phyloP scores from a whole-genome alignment of 2,329 filamentous ascomycete species.

The Penicillium sclerotigenum region DNA sequence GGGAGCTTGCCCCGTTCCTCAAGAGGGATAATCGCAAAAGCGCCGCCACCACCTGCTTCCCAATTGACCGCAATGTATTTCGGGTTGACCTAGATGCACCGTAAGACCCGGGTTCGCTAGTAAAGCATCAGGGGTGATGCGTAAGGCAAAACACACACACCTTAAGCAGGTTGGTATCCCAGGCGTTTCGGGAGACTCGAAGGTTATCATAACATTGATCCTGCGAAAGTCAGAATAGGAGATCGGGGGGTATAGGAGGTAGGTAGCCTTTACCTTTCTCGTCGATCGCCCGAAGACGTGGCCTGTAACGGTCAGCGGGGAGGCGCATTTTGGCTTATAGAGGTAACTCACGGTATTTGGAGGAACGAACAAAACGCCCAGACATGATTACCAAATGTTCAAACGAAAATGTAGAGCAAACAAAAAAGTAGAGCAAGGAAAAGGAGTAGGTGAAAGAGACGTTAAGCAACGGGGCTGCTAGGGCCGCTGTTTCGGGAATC shows the following conservation, averaged over 20 bases:
- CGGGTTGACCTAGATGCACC: slow-evolving; percentile 71
- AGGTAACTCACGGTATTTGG: slow-evolving; percentile 64
- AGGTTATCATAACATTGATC: slow-evolving; percentile 99
- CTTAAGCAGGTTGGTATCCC: slow-evolving; percentile 98
- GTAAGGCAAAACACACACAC: slow-evolving; percentile 56
- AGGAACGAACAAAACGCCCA: slow-evolving; percentile 69
- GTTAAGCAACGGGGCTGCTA: slow-evolving; percentile 26
- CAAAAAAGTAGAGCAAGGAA: slow-evolving; percentile 5
- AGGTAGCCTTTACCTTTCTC: slow-evolving; percentile 61
- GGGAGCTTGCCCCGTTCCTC: slow-evolving; percentile 86
- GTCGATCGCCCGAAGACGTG: slow-evolving; percentile 97
- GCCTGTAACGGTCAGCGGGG: slow-evolving; percentile 56
- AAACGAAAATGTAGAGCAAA: slow-evolving; percentile 7
- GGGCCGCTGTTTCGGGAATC: slow-evolving; percentile 22
- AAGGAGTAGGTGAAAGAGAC: slow-evolving; percentile 22
- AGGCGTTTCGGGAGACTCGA: slow-evolving; percentile 95
- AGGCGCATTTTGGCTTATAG: slow-evolving; percentile 17
- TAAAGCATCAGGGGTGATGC: slow-evolving; percentile 30
- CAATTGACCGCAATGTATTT: slow-evolving; percentile 97
- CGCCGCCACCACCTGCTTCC: slow-evolving; percentile 92
- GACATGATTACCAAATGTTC: slow-evolving; percentile 51
- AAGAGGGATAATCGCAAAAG: slow-evolving; percentile 92
- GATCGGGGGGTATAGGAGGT: not conserved
- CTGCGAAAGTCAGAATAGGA: slow-evolving; percentile 36
- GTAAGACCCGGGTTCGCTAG: slow-evolving; percentile 12